These are phyloP conservation scores for Mucor sp. DNA, from an alignment of 371 early-diverging fungal species.

Conservation along the genomic window DNA sequence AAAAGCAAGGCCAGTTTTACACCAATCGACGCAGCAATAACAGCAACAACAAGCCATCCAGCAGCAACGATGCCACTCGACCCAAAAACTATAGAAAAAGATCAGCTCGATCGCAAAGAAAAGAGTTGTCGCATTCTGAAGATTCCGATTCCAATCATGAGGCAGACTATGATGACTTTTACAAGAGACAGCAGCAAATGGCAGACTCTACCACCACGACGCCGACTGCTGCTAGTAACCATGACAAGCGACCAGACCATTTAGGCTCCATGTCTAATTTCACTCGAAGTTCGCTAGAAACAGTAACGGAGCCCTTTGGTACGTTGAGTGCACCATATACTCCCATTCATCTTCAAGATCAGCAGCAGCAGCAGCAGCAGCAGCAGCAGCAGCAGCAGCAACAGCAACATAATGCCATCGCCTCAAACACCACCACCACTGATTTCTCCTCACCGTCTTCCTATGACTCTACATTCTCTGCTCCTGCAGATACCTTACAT, in stretches of 20 bases:
- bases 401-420: background rate
- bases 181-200: background rate
- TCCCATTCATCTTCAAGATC: background rate
- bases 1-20: slow-evolving; percentile 19
- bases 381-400: background rate
- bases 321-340: background rate
- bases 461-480: slow-evolving; percentile 13
- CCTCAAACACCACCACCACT: background rate
- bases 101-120: slow-evolving; percentile 10
- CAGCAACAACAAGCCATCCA: background rate
- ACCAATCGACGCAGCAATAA: background rate
- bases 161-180: background rate
- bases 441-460: slow-evolving; percentile 9
- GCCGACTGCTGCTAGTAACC: slow-evolving; percentile 4
- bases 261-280: slow-evolving; percentile 31
- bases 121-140: background rate
- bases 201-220: slow-evolving; percentile 11
- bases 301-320: slow-evolving; percentile 27
- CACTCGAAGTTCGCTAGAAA: slow-evolving; percentile 37
- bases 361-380: no score
- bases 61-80: background rate
- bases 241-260: slow-evolving; percentile 23
- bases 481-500: slow-evolving; percentile 6
- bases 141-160: slow-evolving; percentile 5
- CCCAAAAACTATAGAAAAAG: slow-evolving; percentile 8